These are phyloP conservation scores for Pouteria glomerata DNA, from an alignment of 148 eudicot genomes.

Conservation along the genomic window DNA sequence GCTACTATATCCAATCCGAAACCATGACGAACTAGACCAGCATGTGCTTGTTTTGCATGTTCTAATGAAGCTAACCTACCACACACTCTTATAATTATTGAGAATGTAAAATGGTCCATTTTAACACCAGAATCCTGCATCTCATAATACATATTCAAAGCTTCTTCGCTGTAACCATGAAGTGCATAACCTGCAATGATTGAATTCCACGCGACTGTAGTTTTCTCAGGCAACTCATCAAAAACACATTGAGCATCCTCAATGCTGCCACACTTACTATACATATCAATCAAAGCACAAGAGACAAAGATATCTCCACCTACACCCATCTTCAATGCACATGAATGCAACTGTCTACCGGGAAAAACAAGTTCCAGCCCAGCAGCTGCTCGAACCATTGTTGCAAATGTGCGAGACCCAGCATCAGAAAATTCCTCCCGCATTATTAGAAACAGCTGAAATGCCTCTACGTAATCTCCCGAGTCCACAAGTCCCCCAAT, in stretches of 20 bases:
- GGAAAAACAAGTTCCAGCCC: conserved; percentile 50
- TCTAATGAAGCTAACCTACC: conserved; percentile 75
- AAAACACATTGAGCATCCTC: conserved; percentile 70
- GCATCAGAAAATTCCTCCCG: conserved; percentile 44
- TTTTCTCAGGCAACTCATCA: conserved; percentile 63
- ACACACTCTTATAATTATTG: conserved; percentile 66
- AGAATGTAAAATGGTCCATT: conserved; percentile 82
- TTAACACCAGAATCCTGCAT: conserved; percentile 79
- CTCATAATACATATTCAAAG: conserved; percentile 61
- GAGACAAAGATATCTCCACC: conserved; percentile 50
- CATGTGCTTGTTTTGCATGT: conserved; percentile 88
- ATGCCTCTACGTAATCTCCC: conserved; percentile 61
- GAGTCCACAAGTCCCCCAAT: conserved; percentile 67
- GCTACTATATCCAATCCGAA: conserved; percentile 73
- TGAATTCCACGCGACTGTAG: conserved; percentile 85
- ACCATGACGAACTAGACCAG: conserved; percentile 72
- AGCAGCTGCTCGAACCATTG: conserved; percentile 61
- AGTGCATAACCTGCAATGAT: conserved; percentile 76
- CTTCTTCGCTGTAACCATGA: conserved; percentile 89
- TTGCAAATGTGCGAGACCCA: conserved; percentile 53
- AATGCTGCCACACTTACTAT: conserved; percentile 76
- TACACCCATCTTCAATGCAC: conserved; percentile 52
- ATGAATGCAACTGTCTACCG: conserved; percentile 68
- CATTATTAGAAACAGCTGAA: conserved; percentile 53
- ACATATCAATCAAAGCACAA: conserved; percentile 83